Base-by-base conservation (phyloP, 2,329 filamentous ascomycete genomes). In the Ophiostoma australiae region DNA sequence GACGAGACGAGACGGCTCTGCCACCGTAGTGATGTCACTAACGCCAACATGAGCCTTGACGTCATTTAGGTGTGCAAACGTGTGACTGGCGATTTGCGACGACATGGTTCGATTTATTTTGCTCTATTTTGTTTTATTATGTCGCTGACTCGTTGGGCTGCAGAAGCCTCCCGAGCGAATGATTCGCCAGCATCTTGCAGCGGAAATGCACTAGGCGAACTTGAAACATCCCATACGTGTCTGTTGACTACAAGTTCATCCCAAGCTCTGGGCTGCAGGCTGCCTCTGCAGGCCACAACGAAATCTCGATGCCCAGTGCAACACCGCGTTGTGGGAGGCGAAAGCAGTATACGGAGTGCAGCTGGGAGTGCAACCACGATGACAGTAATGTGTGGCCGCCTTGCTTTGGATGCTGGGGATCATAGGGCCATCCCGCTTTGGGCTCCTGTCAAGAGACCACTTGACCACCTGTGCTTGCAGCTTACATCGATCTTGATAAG, bases 291-390 rank as follows among this genome's bases (percentile, higher is more conserved):
- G 48, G 48, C 48, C 8, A 15, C n/a, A 8, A 20, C n/a, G n/a
- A 23, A 13, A 8, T 67, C 63, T 67, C 58, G 63, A 67, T 67
- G 63, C 63, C 33, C 33, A 23, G 27, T 41, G 37, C 63, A 67
- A 33, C 20, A 37, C 17, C 63, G 13, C 37, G 35, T 39, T 33
- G 63, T 41, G 35, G 31, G 17, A 67, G 63, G 63, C 63, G n/a
- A 67, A 20, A 23, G 3, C 33, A 39, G 33, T 33, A n/a, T 35
- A 39, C 39, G 35, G 7, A 66, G 33, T 6, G 33, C 33, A 65
- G 27, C 8, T 31, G 31, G 10, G 10, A 17, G 33, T 11, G 44
- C 41, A n/a, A 33, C 67, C 33, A 55, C 44, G 15, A 33, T 27
- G 58, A 8, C 13, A 63, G 7, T 63, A 27, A 58, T 58, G 58